These are phyloP conservation scores for Coriaria nepalensis DNA, from an alignment of 306 rosid species.

Conservation along the genomic window DNA sequence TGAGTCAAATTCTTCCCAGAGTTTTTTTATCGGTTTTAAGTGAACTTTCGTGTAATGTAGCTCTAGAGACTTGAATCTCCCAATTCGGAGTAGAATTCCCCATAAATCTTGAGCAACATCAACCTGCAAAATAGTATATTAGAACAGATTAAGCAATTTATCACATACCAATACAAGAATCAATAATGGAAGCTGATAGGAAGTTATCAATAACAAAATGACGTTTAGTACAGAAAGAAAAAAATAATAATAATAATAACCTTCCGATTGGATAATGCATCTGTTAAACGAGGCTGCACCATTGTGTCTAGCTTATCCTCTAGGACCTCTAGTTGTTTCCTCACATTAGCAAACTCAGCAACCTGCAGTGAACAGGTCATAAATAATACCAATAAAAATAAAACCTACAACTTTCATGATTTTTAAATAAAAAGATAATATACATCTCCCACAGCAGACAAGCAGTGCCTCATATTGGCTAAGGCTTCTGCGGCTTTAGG, in stretches of 20 bases:
- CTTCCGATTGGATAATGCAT: slow-evolving; percentile 80
- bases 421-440: slow-evolving; percentile 6
- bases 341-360: slow-evolving; percentile 95
- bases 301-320: slow-evolving; percentile 90
- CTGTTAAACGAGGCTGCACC: slow-evolving; percentile 97
- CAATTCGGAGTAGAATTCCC: slow-evolving; percentile 85
- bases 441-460: slow-evolving; percentile 99
- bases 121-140: slow-evolving; percentile 33
- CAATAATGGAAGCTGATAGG: background rate
- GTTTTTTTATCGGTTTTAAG: slow-evolving; percentile 74
- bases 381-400: slow-evolving; percentile 7
- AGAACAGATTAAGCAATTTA: background rate
- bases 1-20: slow-evolving; percentile 82
- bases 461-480: slow-evolving; percentile 96
- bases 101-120: slow-evolving; percentile 82
- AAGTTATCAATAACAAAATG: background rate
- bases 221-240: slow-evolving; percentile 1
- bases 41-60: slow-evolving; percentile 82
- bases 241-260: slow-evolving; percentile 17
- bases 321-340: slow-evolving; percentile 94
- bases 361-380: slow-evolving; percentile 32
- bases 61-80: slow-evolving; percentile 93
- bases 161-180: slow-evolving; percentile 6
- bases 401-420: slow-evolving; percentile 1
- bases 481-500: slow-evolving; percentile 91